phyloP scores from a whole-genome alignment of 257 asterid genomes.

The Penstemon newberryi region DNA sequence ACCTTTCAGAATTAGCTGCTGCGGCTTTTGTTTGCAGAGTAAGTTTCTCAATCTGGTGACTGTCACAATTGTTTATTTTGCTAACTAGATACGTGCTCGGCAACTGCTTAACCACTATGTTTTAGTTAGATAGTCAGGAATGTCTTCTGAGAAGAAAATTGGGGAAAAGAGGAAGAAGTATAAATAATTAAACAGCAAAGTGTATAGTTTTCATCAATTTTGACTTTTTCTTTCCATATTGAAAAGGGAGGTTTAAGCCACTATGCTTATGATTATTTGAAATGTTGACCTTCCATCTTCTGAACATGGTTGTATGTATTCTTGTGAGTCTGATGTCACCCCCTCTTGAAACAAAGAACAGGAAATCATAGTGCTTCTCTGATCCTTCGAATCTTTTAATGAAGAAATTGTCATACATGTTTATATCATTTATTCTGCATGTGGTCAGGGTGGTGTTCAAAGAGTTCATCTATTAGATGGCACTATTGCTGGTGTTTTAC shows the following conservation, averaged over 20 bases:
- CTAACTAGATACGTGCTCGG: constrained; percentile 1
- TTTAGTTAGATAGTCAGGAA: constrained; percentile 2
- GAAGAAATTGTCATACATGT: background rate
- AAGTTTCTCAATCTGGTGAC: constrained; percentile 26
- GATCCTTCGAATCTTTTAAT: constrained; percentile 12
- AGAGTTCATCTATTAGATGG: constrained; percentile 97
- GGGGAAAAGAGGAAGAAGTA: background rate
- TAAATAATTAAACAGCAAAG: background rate
- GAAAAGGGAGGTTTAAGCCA: background rate
- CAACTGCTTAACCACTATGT: constrained; percentile 11
- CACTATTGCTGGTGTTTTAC: constrained; percentile 79
- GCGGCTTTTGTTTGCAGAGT: constrained; percentile 99
- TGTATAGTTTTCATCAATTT: constrained; percentile 11
- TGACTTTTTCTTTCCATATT: background rate
- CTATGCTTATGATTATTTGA: background rate
- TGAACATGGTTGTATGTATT: background rate
- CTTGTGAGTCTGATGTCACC: constrained; percentile 4
- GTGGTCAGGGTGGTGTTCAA: constrained; percentile 87
- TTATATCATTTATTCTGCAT: constrained; percentile 7
- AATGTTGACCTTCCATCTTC: constrained; percentile 12
- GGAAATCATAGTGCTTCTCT: constrained; percentile 4
- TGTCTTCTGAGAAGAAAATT: constrained; percentile 15
- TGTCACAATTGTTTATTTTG: constrained; percentile 4
- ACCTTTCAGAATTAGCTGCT: constrained; percentile 93
- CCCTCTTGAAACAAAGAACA: constrained; percentile 11